Evolutionary conservation across 169 alveolate species (phyloP).

Genomic region (Plasmodium coatneyi): DNA sequence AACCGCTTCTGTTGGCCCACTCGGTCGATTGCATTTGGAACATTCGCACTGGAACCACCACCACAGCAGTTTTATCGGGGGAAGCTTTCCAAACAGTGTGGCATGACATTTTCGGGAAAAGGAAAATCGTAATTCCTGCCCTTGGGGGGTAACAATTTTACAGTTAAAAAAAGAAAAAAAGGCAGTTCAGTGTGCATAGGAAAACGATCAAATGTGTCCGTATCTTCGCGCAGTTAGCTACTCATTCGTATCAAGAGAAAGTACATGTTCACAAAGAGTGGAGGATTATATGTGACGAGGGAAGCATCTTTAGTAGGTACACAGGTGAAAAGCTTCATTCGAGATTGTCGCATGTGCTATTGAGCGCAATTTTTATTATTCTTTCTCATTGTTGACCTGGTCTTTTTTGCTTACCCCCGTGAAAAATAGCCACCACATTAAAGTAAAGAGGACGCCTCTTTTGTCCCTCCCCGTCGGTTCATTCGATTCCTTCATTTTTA

Average conservation of each 20-base stretch:
- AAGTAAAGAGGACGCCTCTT: neutral
- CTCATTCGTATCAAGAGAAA: neutral
- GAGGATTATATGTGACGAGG: neutral
- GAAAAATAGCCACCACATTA: neutral
- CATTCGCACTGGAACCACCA: neutral
- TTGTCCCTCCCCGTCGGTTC: neutral
- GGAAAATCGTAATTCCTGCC: neutral
- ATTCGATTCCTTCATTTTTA: neutral
- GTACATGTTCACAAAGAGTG: neutral
- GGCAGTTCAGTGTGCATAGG: neutral
- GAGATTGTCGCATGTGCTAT: neutral
- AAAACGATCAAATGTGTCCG: neutral
- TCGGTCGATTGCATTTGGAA: neutral
- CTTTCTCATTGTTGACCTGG: neutral
- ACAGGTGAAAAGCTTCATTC: neutral
- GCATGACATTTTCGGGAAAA: neutral
- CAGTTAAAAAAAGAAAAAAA: neutral
- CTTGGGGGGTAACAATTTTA: neutral
- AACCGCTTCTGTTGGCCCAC: neutral
- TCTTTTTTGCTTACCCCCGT: neutral
- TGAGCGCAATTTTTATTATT: neutral
- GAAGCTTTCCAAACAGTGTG: neutral
- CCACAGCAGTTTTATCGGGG: neutral
- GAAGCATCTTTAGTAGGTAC: neutral
- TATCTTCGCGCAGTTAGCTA: neutral